Base-by-base conservation (phyloP, 257 asterid genomes). In the Cinchona pubescens region DNA sequence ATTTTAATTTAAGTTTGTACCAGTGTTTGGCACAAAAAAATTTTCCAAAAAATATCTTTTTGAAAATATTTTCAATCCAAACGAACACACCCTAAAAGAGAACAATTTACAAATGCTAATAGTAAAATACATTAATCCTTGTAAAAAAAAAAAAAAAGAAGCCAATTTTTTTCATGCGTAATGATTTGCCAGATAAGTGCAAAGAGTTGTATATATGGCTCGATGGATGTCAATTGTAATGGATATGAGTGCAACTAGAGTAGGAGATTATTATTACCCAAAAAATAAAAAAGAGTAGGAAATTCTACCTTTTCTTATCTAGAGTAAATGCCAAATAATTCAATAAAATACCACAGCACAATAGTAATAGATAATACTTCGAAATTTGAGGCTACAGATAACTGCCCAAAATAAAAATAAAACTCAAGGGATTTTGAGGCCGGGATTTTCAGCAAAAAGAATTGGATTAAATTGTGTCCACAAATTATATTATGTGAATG, bases 321-420 rank as follows among this genome's bases (percentile, higher is more conserved):
- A n/a, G n/a, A n/a, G n/a, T n/a, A n/a, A n/a, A n/a, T n/a, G n/a
- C n/a, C 12, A n/a, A 56, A n/a, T n/a, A 23, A 14, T 0, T 23
- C 14, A 21, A 6, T 15, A 49, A 49, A 51, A 48, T 3, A 35
- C 34, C 64, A 49, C 23, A 7, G 27, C 27, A n/a, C n/a, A 3
- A 42, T 3, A 8, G 34, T 40, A 38, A 21, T 55, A 64, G 79
- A 66, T 75, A 21, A 67, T 29, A 71, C 27, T 6, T n/a, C 13
- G 60, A 55, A 75, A 75, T 61, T 40, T 55, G 74, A 55, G 74
- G 79, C 74, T 70, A 42, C 19, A 27, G 62, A n/a, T 37, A 67
- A 67, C 27, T 32, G 34, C 43, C 11, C 45, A 58, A 66, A 60
- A 43, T 42, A 0, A 29, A 70, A 16, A 21, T 12, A 35, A 58